Evolutionary conservation across 257 asterid genomes (phyloP).

Genomic region (Ligustrum vulgare): DNA sequence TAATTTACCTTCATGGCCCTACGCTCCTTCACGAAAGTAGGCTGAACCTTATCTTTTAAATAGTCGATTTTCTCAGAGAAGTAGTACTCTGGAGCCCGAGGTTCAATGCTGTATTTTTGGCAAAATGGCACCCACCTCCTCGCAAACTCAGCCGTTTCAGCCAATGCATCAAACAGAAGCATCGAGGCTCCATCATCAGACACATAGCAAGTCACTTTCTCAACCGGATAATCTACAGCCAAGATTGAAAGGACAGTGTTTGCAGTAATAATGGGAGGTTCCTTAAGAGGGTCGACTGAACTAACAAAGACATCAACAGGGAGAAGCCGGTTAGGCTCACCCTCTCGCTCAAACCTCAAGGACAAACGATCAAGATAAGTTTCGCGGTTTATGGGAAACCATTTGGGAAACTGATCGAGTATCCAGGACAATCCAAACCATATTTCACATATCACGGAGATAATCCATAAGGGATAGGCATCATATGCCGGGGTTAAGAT

Average conservation of each 20-base stretch:
- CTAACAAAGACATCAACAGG: conserved; percentile 78
- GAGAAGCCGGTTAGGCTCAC: conserved; percentile 48
- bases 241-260: conserved; percentile 77
- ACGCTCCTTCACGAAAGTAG: conserved; percentile 82
- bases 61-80: conserved; percentile 79
- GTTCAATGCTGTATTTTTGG: conserved; percentile 71
- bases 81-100: conserved; percentile 81
- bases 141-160: conserved; percentile 81
- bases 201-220: conserved; percentile 78
- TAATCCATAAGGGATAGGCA: conserved; percentile 76
- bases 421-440: conserved; percentile 91
- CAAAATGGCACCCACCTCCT: conserved; percentile 93
- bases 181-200: conserved; percentile 91
- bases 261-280: conserved; percentile 87
- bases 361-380: conserved; percentile 80
- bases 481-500: conserved; percentile 69
- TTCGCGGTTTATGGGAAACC: conserved; percentile 81
- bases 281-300: conserved; percentile 82
- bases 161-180: conserved; percentile 70
- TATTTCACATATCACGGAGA: conserved; percentile 80
- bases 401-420: conserved; percentile 86
- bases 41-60: conserved; percentile 75
- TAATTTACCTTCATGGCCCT: conserved; percentile 78
- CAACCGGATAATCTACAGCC: conserved; percentile 77
- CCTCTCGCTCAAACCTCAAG: conserved; percentile 73